A percentile compares a stretch with the other conserved stretches of the same genome.
Conservation (phyloP, 1,284 basidiomycete species). For the Hemileia vastatrix region DNA sequence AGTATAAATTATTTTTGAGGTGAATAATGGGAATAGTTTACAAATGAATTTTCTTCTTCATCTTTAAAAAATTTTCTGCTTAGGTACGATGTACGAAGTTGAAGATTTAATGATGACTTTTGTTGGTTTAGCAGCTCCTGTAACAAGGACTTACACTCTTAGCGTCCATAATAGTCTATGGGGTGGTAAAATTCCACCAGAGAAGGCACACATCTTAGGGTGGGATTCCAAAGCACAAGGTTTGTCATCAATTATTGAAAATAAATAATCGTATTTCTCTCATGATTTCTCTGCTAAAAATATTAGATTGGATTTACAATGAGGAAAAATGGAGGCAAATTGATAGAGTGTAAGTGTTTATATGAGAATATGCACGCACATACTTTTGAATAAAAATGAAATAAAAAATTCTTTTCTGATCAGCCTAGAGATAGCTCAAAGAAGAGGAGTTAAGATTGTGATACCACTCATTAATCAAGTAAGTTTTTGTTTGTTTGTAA, state of each 20-base stretch:
- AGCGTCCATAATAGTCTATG: not conserved
- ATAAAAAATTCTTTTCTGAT: too few species aligned
- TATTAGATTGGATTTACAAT: conserved; percentile 1
- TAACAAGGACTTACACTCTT: not conserved
- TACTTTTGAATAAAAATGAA: too few species aligned
- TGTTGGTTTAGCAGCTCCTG: conserved; percentile 6
- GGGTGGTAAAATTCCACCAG: not conserved
- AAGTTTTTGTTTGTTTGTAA: too few species aligned
- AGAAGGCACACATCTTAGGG: not conserved
- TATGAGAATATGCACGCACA: too few species aligned
- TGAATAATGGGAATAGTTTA: too few species aligned
- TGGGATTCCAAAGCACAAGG: not conserved
- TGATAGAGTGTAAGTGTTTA: not conserved
- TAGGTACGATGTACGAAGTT: not conserved
- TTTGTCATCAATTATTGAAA: not conserved
- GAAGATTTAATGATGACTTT: conserved; percentile 12
- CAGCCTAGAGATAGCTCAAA: not conserved
- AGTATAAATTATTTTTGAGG: too few species aligned
- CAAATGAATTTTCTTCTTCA: too few species aligned
- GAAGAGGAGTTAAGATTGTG: not conserved
- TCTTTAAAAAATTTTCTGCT: too few species aligned
- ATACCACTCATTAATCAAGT: conserved; percentile 5
- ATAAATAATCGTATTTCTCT: not conserved
- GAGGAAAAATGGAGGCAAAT: not conserved
- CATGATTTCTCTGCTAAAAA: not conserved